Evolutionary conservation across 805 yeast species (phyloP).

Genomic region (Brettanomyces nanus): DNA sequence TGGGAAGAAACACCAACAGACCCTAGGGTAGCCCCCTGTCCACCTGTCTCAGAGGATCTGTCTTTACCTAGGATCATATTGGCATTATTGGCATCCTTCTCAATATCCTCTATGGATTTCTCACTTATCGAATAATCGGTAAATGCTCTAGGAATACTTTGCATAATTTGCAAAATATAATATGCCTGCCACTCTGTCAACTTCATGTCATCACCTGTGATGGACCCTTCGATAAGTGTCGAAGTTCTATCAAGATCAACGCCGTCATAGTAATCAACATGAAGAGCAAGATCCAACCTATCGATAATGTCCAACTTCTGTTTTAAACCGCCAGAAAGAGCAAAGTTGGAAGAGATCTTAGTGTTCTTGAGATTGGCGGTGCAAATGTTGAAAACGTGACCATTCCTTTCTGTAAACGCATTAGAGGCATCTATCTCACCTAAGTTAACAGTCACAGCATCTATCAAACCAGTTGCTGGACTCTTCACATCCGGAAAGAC

Average conservation of each 20-base stretch:
- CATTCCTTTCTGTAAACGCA: slow-evolving; percentile 33
- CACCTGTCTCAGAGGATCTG: slow-evolving; percentile 4
- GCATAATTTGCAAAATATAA: slow-evolving; percentile 46
- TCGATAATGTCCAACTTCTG: slow-evolving; percentile 62
- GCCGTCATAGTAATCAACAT: slow-evolving; percentile 46
- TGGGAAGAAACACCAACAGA: not conserved
- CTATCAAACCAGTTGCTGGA: slow-evolving; percentile 35
- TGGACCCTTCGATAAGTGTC: slow-evolving; percentile 43
- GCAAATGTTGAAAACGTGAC: slow-evolving; percentile 42
- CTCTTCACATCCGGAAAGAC: slow-evolving; percentile 60
- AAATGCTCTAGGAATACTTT: slow-evolving; percentile 49
- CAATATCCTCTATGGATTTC: slow-evolving; percentile 41
- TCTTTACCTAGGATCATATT: slow-evolving; percentile 35
- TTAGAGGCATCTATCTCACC: slow-evolving; percentile 79
- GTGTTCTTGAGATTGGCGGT: slow-evolving; percentile 67
- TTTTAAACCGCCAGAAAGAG: slow-evolving; percentile 33
- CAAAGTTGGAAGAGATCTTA: slow-evolving; percentile 53
- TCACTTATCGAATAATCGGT: slow-evolving; percentile 33
- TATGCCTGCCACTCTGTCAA: slow-evolving; percentile 68
- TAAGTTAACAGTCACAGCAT: slow-evolving; percentile 59
- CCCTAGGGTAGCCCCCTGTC: not conserved
- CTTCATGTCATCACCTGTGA: slow-evolving; percentile 55
- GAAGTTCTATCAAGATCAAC: slow-evolving; percentile 34
- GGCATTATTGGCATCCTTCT: slow-evolving; percentile 58
- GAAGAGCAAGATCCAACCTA: slow-evolving; percentile 52